A percentile compares a stretch with the other conserved stretches of the same genome.
phyloP scores from a whole-genome alignment of 2,329 filamentous ascomycete genomes.

The Lecanicillium sp. region DNA sequence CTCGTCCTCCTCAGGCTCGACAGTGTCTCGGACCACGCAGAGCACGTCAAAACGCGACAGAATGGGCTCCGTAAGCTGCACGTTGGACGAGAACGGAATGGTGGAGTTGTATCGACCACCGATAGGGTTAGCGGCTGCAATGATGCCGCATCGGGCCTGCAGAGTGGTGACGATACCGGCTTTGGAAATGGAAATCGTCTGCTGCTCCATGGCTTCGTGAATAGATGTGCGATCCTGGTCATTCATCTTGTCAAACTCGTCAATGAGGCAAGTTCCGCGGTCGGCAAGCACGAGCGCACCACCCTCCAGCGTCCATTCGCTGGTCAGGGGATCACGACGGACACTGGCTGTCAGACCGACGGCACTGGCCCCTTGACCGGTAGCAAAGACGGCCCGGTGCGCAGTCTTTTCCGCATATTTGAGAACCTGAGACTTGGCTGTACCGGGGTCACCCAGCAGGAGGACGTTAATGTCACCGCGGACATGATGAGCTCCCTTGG shows the following conservation, averaged over 20 bases:
- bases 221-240: conserved; percentile 97
- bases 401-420: conserved; percentile 98
- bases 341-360: conserved; percentile 97
- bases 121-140: conserved; percentile 93
- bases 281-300: conserved; percentile 93
- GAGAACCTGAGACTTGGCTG: conserved; percentile 92
- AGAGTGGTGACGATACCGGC: conserved; percentile 96
- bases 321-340: conserved; percentile 86
- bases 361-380: conserved; percentile 91
- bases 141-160: conserved; percentile 90
- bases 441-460: conserved; percentile 92
- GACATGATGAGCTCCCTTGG: conserved; percentile 82
- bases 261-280: conserved; percentile 89
- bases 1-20: conserved; percentile 88
- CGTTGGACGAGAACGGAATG: conserved; percentile 91
- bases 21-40: conserved; percentile 90
- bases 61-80: conserved; percentile 94
- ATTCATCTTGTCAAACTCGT: conserved; percentile 99
- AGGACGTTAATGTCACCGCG: conserved; percentile 98
- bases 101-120: conserved; percentile 95
- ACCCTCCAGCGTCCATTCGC: conserved; percentile 95
- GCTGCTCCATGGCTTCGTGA: conserved; percentile 99
- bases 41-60: conserved; percentile 96
- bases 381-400: conserved; percentile 93
- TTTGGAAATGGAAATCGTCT: conserved; percentile 98